phyloP scores from a whole-genome alignment of 2,329 filamentous ascomycete genomes.

The Talaromyces verruculosus region DNA sequence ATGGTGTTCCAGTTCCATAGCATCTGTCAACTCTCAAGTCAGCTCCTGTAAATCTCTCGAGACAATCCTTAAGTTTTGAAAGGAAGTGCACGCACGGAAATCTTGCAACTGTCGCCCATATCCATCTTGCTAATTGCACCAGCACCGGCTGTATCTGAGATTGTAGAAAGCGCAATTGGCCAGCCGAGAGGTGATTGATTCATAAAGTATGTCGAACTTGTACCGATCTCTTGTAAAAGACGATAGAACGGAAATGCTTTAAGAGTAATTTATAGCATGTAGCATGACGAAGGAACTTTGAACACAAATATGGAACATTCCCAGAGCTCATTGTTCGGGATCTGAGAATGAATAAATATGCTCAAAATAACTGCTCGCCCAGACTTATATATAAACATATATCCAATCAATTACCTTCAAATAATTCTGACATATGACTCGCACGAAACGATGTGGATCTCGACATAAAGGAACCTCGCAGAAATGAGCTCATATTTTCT shows the following conservation, averaged over 20 bases:
- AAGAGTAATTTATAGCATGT: not conserved
- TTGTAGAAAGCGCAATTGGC: not conserved
- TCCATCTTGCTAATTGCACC: slow-evolving; percentile 22
- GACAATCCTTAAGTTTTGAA: not conserved
- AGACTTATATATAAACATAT: not conserved
- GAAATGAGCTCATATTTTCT: slow-evolving; percentile 10
- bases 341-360: not conserved
- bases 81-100: slow-evolving; percentile 29
- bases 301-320: not conserved
- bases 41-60: not conserved
- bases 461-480: too few relatives aligned
- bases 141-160: not conserved
- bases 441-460: not conserved
- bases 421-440: not conserved
- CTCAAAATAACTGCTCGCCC: not conserved
- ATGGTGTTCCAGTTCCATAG: slow-evolving; percentile 77
- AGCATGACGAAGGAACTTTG: not conserved
- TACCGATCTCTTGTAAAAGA: not conserved
- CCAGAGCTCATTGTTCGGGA: not conserved
- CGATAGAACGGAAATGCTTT: not conserved
- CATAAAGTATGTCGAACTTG: slow-evolving; percentile 1
- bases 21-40: slow-evolving; percentile 55
- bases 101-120: slow-evolving; percentile 31
- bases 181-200: slow-evolving; percentile 6
- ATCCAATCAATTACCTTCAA: not conserved